Evolutionary conservation across 345 rosid species (phyloP).

Genomic region (Hibiscus tridactylites): DNA sequence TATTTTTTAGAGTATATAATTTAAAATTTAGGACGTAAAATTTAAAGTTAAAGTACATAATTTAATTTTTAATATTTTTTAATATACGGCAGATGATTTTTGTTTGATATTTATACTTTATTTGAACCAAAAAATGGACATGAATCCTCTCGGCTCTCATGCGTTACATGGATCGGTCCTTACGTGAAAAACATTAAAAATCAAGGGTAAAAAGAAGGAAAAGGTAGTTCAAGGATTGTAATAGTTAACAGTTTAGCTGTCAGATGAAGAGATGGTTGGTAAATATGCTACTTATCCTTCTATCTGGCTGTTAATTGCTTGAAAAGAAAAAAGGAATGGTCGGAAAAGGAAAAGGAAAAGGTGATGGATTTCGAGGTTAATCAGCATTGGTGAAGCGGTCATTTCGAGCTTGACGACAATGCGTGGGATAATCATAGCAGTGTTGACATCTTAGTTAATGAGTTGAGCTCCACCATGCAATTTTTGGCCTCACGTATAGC

Average conservation of each 20-base stretch:
- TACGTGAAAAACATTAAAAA: background rate
- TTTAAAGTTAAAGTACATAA: too few relatives aligned
- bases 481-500: slow-evolving; percentile 29
- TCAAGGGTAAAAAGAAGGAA: background rate
- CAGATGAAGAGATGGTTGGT: background rate
- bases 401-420: slow-evolving; percentile 42
- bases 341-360: slow-evolving; percentile 18
- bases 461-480: slow-evolving; percentile 7
- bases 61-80: too few relatives aligned
- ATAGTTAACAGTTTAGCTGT: background rate
- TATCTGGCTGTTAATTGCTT: background rate
- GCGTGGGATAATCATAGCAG: slow-evolving; percentile 43
- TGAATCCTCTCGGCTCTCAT: too few relatives aligned
- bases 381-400: slow-evolving; percentile 47
- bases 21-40: too few relatives aligned
- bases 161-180: too few relatives aligned
- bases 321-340: slow-evolving; percentile 12
- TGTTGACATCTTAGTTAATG: slow-evolving; percentile 26
- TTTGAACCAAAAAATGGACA: too few relatives aligned
- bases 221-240: background rate
- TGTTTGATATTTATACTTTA: too few relatives aligned
- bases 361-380: slow-evolving; percentile 12
- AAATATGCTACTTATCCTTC: background rate
- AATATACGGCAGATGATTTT: too few relatives aligned
- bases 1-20: too few relatives aligned